Conservation (phyloP, 2,329 filamentous ascomycete genomes). For the Ascocoryne sarcoides region DNA sequence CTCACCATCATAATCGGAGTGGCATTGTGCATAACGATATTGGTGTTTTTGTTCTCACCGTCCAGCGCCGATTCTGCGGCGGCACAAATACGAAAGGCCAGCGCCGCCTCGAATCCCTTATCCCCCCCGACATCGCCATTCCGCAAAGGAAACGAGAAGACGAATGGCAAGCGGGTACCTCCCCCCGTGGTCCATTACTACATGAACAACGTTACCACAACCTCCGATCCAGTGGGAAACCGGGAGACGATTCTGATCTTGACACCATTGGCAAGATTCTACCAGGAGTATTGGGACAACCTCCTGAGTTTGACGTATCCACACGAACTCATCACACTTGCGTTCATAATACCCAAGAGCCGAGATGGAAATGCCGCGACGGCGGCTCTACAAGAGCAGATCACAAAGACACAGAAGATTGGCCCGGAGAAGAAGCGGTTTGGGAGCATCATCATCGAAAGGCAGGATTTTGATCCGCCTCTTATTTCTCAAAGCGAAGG, state of each 20-base stretch:
- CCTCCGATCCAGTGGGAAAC: conserved; percentile 65
- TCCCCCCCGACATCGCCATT: conserved; percentile 69
- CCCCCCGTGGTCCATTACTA: conserved; percentile 89
- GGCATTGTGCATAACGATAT: conserved; percentile 63
- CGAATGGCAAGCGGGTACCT: conserved; percentile 46
- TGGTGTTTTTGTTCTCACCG: conserved; percentile 52
- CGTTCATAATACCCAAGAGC: conserved; percentile 92
- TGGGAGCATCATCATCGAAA: conserved; percentile 84
- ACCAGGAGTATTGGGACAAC: conserved; percentile 93
- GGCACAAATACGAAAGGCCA: conserved; percentile 40
- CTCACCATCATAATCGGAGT: conserved; percentile 65
- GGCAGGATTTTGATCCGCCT: conserved; percentile 87
- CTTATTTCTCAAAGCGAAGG: conserved; percentile 72
- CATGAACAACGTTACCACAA: conserved; percentile 88
- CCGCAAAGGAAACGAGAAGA: conserved; percentile 52
- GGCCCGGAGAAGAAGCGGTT: conserved; percentile 76
- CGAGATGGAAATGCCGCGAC: conserved; percentile 87
- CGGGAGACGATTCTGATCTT: conserved; percentile 82
- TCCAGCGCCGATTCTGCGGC: conserved; percentile 40
- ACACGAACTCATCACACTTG: conserved; percentile 87
- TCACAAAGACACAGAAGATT: conserved; percentile 71
- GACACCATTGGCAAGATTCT: conserved; percentile 89
- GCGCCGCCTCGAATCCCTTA: conserved; percentile 58
- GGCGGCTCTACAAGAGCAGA: conserved; percentile 70
- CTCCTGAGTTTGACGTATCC: conserved; percentile 76